Conservation (phyloP, 2,329 filamentous ascomycete species). For the Curvularia sp. region DNA sequence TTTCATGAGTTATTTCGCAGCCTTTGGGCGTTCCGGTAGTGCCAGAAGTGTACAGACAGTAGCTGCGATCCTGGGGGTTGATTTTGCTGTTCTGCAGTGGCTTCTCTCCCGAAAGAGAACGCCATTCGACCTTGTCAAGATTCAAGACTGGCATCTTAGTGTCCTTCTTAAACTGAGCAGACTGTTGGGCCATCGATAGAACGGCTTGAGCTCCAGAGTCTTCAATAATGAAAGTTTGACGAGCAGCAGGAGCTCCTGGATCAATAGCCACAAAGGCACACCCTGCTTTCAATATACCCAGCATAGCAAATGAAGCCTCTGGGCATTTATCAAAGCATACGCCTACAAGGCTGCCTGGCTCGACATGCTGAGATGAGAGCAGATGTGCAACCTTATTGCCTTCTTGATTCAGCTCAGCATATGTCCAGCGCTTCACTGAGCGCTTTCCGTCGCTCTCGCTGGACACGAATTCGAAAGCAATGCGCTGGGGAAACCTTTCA, state of each 20-base stretch:
- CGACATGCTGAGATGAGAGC: constrained; percentile 59
- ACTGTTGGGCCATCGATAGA: constrained; percentile 62
- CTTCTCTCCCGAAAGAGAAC: constrained; percentile 45
- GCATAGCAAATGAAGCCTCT: constrained; percentile 80
- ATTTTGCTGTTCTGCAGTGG: constrained; percentile 35
- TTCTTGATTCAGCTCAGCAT: constrained; percentile 71
- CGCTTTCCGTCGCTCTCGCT: constrained; percentile 58
- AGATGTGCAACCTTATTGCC: constrained; percentile 76
- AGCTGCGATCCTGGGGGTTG: constrained; percentile 68
- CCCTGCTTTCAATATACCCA: constrained; percentile 82
- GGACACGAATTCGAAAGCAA: constrained; percentile 78
- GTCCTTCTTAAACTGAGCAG: constrained; percentile 46
- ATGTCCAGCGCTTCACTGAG: constrained; percentile 70
- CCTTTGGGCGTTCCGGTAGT: constrained; percentile 88
- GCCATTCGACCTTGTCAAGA: constrained; percentile 53
- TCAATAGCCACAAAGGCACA: constrained; percentile 84
- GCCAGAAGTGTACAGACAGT: constrained; percentile 86
- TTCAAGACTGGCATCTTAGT: constrained; percentile 53
- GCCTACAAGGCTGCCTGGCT: constrained; percentile 69
- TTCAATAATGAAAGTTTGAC: constrained; percentile 78
- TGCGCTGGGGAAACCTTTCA: constrained; percentile 60
- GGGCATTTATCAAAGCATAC: constrained; percentile 86
- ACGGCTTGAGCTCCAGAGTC: constrained; percentile 74
- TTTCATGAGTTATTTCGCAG: constrained; percentile 87
- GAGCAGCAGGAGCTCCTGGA: constrained; percentile 70